Conservation (phyloP, 306 rosid genomes). For the Cajanus cajan region DNA sequence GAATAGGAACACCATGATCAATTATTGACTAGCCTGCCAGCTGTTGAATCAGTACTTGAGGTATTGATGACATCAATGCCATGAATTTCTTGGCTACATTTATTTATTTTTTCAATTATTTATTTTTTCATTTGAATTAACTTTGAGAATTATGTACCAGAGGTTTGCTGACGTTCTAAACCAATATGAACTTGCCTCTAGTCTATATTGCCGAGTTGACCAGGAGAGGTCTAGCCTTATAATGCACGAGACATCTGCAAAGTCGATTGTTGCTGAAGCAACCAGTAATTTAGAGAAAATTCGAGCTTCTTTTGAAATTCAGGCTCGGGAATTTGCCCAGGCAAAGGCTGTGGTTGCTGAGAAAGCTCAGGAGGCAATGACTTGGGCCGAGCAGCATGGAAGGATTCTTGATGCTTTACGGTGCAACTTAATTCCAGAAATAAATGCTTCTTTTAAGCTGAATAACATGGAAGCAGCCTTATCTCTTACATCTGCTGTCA, state of each 20-base stretch:
- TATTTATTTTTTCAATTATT: background rate
- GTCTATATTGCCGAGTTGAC: conserved; percentile 73
- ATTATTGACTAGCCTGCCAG: conserved; percentile 77
- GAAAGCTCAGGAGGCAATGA: conserved; percentile 90
- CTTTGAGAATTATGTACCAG: conserved; percentile 52
- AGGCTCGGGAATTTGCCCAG: conserved; percentile 83
- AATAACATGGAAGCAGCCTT: conserved; percentile 59
- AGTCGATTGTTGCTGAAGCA: conserved; percentile 87
- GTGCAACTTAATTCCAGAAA: conserved; percentile 68
- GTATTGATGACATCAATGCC: conserved; percentile 39
- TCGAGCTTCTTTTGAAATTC: conserved; percentile 72
- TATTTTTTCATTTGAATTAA: conserved; percentile 28
- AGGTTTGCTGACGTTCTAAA: conserved; percentile 72
- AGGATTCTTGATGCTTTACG: conserved; percentile 83
- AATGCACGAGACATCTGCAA: conserved; percentile 79
- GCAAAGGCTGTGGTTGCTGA: conserved; percentile 74
- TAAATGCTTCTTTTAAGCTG: conserved; percentile 49
- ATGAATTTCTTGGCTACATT: conserved; percentile 1
- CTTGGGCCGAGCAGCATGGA: conserved; percentile 95
- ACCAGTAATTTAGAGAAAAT: conserved; percentile 68
- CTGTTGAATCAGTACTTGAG: conserved; percentile 91
- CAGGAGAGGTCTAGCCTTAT: conserved; percentile 77
- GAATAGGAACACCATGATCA: conserved; percentile 96
- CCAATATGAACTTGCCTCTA: conserved; percentile 68
- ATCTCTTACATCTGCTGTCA: conserved; percentile 88